phyloP scores from a whole-genome alignment of 331 rosid species.

The Quercus tomentella region DNA sequence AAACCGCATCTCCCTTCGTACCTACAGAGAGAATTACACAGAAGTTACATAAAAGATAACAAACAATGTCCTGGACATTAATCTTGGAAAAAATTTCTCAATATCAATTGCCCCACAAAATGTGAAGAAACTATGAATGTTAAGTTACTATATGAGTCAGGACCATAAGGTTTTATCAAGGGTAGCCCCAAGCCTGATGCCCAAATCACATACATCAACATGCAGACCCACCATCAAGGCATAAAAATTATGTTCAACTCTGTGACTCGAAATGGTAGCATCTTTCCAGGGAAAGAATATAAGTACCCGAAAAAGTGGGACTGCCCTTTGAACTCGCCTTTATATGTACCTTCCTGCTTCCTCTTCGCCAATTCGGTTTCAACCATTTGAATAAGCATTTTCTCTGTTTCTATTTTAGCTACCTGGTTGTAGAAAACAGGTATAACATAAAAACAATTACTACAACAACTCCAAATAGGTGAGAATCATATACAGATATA shows the following conservation, averaged over 20 bases:
- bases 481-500: conserved; percentile 12
- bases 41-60: background rate
- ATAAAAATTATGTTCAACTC: conserved; percentile 2
- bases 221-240: background rate
- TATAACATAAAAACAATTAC: background rate
- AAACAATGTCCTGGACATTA: background rate
- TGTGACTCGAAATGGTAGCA: background rate
- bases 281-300: background rate
- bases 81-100: background rate
- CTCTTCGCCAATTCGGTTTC: conserved; percentile 90
- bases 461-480: conserved; percentile 1
- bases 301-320: conserved; percentile 98
- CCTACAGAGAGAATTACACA: conserved; percentile 33
- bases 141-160: background rate
- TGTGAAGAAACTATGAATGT: background rate
- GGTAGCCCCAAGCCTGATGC: background rate
- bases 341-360: conserved; percentile 67
- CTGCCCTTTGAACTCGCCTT: conserved; percentile 62
- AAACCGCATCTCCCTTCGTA: conserved; percentile 98
- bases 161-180: background rate
- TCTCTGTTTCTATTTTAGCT: conserved; percentile 97
- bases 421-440: conserved; percentile 46
- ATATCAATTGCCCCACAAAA: background rate
- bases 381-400: conserved; percentile 98
- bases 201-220: background rate